phyloP scores from a whole-genome alignment of 352 stramenopile species.

The Phytophthora europaea region DNA sequence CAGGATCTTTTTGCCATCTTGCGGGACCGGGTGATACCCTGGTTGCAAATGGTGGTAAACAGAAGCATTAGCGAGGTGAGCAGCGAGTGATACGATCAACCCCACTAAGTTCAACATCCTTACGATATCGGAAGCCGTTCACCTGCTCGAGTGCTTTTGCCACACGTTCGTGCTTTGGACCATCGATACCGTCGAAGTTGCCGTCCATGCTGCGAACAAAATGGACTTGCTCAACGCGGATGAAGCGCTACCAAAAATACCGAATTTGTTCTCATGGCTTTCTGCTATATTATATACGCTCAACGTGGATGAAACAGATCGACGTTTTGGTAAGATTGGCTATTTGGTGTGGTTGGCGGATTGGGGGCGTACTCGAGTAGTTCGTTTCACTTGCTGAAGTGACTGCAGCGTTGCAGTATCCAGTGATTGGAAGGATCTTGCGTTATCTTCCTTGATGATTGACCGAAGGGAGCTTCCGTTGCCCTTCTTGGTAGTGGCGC shows the following conservation, averaged over 20 bases:
- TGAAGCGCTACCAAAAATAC: constrained; percentile 35
- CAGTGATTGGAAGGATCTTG: constrained; percentile 36
- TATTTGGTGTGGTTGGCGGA: constrained; percentile 41
- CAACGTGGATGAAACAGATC: constrained; percentile 10
- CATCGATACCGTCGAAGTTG: constrained; percentile 28
- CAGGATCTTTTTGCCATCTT: constrained; percentile 57
- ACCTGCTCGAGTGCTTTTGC: constrained; percentile 73
- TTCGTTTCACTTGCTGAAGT: constrained; percentile 58
- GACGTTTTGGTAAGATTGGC: not conserved
- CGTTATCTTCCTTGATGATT: constrained; percentile 4
- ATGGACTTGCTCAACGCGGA: not conserved
- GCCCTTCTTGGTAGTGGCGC: constrained; percentile 10
- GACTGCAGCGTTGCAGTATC: constrained; percentile 49
- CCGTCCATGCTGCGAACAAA: constrained; percentile 19
- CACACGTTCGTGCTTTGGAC: constrained; percentile 69
- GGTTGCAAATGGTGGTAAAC: not conserved
- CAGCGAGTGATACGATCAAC: not conserved
- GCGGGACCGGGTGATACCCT: constrained; percentile 61
- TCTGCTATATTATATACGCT: not conserved
- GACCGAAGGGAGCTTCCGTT: constrained; percentile 32
- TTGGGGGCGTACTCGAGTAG: constrained; percentile 53
- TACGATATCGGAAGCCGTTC: constrained; percentile 77
- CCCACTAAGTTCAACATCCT: constrained; percentile 3
- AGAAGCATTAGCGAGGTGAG: not conserved
- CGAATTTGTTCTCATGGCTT: not conserved